Conservation (phyloP, 129 eudicot genomes). For the Tagetes erecta region DNA sequence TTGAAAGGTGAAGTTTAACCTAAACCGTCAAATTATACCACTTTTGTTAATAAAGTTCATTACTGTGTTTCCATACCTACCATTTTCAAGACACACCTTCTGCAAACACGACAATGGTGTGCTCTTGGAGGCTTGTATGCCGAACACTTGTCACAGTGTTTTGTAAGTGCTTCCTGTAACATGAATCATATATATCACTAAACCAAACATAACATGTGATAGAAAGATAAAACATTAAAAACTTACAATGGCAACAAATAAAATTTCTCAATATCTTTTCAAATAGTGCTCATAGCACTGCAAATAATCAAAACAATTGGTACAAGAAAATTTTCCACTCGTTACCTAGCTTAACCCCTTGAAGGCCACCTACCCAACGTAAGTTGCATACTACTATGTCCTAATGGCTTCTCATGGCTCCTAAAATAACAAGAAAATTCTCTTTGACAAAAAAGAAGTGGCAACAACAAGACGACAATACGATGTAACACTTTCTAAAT, state of each 20-base stretch:
- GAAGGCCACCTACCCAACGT: not conserved
- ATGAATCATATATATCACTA: constrained; percentile 13
- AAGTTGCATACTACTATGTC: not conserved
- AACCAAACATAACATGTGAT: constrained; percentile 2
- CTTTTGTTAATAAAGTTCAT: not conserved
- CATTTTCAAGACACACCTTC: constrained; percentile 80
- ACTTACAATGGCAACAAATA: not conserved
- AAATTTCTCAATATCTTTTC: not conserved
- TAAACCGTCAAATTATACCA: constrained; percentile 6
- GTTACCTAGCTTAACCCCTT: not conserved
- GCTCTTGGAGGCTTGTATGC: constrained; percentile 76
- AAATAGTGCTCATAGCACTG: not conserved
- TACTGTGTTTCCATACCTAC: constrained; percentile 44
- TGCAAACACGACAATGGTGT: constrained; percentile 89
- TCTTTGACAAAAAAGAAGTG: not conserved
- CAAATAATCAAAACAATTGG: not conserved
- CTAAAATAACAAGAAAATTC: not conserved
- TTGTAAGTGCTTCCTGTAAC: constrained; percentile 54
- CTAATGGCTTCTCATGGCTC: not conserved
- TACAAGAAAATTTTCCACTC: not conserved
- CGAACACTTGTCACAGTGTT: constrained; percentile 66
- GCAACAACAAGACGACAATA: not conserved
- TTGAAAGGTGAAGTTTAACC: constrained; percentile 25
- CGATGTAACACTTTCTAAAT: not conserved
- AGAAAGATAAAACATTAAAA: not conserved